phyloP scores from a whole-genome alignment of 106 monocot genomes.

The Gastrodia elata region DNA sequence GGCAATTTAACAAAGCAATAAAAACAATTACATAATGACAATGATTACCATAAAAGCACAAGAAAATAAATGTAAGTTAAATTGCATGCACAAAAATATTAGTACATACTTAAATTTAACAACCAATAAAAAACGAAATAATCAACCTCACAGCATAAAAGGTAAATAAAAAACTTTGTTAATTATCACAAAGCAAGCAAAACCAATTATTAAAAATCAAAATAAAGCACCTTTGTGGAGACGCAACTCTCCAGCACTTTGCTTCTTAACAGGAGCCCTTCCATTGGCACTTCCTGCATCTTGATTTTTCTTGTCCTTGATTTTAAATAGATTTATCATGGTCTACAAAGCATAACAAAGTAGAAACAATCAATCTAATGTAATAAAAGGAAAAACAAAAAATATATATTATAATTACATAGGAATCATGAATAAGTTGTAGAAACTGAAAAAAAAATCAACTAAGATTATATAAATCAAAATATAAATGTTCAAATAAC shows the following conservation, averaged over 20 bases:
- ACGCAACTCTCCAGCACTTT: slow-evolving; percentile 64
- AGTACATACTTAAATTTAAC: not conserved
- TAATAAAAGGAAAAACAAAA: not conserved
- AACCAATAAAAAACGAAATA: not conserved
- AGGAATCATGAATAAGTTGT: not conserved
- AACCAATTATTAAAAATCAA: not conserved
- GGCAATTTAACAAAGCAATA: not conserved
- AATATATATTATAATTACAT: not conserved
- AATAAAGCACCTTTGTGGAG: slow-evolving; percentile 55
- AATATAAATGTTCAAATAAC: not conserved
- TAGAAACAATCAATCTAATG: not conserved
- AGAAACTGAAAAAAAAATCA: not conserved
- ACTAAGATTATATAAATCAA: not conserved
- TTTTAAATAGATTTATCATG: slow-evolving; percentile 72
- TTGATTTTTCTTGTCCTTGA: slow-evolving; percentile 52
- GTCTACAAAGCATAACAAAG: slow-evolving; percentile 10
- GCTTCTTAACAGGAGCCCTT: slow-evolving; percentile 54
- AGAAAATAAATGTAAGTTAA: not conserved
- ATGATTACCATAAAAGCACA: not conserved
- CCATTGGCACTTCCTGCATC: slow-evolving; percentile 47
- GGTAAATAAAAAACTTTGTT: not conserved
- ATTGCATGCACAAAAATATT: not conserved
- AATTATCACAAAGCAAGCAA: not conserved
- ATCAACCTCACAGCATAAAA: not conserved
- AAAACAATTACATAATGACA: not conserved